Evolutionary conservation across 2,329 filamentous ascomycete genomes (phyloP).

Genomic region (Domatiomyces catenatus): DNA sequence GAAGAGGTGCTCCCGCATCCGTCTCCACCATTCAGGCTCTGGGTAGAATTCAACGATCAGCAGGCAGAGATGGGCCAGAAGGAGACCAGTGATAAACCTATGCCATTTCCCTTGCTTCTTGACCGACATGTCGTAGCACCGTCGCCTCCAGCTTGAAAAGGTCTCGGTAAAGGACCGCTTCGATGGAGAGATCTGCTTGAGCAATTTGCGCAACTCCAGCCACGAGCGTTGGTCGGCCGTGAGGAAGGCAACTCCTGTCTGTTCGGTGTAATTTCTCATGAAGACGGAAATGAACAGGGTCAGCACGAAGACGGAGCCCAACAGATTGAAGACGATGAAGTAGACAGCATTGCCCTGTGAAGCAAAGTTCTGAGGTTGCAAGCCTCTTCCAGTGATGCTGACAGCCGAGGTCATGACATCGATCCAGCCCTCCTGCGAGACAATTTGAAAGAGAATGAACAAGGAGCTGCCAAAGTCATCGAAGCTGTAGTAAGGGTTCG

Average conservation of each 20-base stretch:
- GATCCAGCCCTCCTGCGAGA: constrained; percentile 95
- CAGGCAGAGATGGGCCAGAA: constrained; percentile 69
- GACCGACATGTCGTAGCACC: constrained; percentile 88
- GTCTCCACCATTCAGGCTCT: constrained; percentile 56
- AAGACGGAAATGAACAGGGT: constrained; percentile 98
- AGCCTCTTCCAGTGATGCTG: constrained; percentile 59
- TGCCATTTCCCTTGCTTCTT: constrained; percentile 93
- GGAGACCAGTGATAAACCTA: constrained; percentile 57
- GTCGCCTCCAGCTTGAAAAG: constrained; percentile 65
- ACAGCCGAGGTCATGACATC: constrained; percentile 80
- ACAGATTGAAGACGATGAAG: constrained; percentile 89
- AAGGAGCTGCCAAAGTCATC: constrained; percentile 87
- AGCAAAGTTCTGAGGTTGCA: constrained; percentile 54
- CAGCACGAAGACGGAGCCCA: constrained; percentile 89
- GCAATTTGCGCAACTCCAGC: constrained; percentile 82
- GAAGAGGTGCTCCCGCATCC: constrained; percentile 57
- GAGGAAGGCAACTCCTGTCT: constrained; percentile 90
- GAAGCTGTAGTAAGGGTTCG: constrained; percentile 78
- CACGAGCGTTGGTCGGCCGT: constrained; percentile 93
- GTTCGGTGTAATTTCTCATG: constrained; percentile 98
- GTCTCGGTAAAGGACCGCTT: constrained; percentile 74
- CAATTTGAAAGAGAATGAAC: constrained; percentile 96
- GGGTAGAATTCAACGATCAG: constrained; percentile 75
- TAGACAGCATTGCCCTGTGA: constrained; percentile 80
- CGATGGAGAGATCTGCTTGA: constrained; percentile 85